Conservation (phyloP, 164 flowering plant species). For the Macadamia integrifolia region DNA sequence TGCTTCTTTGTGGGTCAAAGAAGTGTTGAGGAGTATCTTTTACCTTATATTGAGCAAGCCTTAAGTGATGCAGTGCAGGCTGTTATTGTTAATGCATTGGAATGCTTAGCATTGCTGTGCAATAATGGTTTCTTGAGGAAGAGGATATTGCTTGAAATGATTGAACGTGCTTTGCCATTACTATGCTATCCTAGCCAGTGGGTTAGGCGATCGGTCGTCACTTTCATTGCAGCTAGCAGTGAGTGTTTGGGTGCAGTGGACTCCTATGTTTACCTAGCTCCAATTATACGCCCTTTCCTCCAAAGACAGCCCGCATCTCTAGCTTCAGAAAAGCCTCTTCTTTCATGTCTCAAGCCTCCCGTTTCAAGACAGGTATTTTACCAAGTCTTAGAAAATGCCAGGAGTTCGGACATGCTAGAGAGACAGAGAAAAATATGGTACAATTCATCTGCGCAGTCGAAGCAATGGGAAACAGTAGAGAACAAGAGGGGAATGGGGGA, state of each 20-base stretch:
- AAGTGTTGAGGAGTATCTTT: conserved; percentile 96
- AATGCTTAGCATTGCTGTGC: conserved; percentile 81
- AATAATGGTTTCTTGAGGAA: conserved; percentile 70
- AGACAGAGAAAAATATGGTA: conserved; percentile 99
- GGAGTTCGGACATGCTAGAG: conserved; percentile 91
- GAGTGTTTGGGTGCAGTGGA: conserved; percentile 85
- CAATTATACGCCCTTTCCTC: conserved; percentile 76
- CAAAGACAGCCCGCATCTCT: conserved; percentile 86
- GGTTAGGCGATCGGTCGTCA: conserved; percentile 82
- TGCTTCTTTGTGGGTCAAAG: conserved; percentile 95
- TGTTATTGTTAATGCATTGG: conserved; percentile 87
- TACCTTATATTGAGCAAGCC: conserved; percentile 97
- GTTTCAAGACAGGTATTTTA: conserved; percentile 65
- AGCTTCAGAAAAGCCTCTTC: conserved; percentile 67
- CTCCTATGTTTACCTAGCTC: conserved; percentile 86
- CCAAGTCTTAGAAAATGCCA: conserved; percentile 66
- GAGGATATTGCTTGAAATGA: conserved; percentile 82
- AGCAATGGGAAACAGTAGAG: conserved; percentile 45
- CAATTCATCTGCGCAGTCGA: conserved; percentile 52
- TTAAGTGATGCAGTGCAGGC: conserved; percentile 79
- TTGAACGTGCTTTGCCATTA: conserved; percentile 73
- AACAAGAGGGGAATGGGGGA: conserved; percentile 43
- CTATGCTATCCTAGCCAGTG: conserved; percentile 88
- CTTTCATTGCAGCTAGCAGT: conserved; percentile 83
- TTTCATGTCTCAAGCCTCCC: conserved; percentile 85